These are phyloP conservation scores for Chimonanthus praecox DNA, from an alignment of 164 flowering plant species.

Conservation along the genomic window DNA sequence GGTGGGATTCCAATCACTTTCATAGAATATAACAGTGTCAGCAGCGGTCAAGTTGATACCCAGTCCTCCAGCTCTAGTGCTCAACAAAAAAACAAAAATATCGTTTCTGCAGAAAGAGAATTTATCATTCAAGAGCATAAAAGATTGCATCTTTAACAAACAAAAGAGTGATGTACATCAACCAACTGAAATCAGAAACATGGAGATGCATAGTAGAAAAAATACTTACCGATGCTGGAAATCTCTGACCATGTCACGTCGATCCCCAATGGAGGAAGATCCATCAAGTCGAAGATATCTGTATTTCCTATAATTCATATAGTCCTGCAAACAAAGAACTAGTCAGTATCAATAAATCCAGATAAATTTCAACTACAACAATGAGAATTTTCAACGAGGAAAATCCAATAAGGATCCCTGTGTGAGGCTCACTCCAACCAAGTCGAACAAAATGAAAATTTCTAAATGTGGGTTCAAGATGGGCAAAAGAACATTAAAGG, in stretches of 20 bases:
- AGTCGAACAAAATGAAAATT: too few relatives aligned
- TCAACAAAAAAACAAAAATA: slow-evolving; percentile 91
- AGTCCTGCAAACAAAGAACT: slow-evolving; percentile 58
- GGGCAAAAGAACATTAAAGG: too few relatives aligned
- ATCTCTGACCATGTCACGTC: slow-evolving; percentile 96
- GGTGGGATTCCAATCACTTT: slow-evolving; percentile 99
- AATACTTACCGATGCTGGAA: slow-evolving; percentile 78
- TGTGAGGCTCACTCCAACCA: too few relatives aligned
- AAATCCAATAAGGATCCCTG: too few relatives aligned
- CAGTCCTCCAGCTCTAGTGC: slow-evolving; percentile 99
- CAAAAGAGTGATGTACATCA: too few relatives aligned
- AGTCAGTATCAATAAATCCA: too few relatives aligned
- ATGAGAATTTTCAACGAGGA: too few relatives aligned
- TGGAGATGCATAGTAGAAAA: too few relatives aligned
- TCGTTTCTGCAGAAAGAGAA: slow-evolving; percentile 60
- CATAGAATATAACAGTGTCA: slow-evolving; percentile 97
- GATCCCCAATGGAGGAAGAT: slow-evolving; percentile 96
- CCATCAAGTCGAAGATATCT: slow-evolving; percentile 93
- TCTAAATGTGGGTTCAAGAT: too few relatives aligned
- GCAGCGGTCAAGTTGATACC: slow-evolving; percentile 99
- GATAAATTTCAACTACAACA: too few relatives aligned
- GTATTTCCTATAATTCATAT: slow-evolving; percentile 96
- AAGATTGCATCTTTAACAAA: too few relatives aligned
- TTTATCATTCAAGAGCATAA: neutral
- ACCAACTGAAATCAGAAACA: too few relatives aligned